Conservation (phyloP, 2,329 filamentous ascomycete genomes). For the Xylaria multiplex region DNA sequence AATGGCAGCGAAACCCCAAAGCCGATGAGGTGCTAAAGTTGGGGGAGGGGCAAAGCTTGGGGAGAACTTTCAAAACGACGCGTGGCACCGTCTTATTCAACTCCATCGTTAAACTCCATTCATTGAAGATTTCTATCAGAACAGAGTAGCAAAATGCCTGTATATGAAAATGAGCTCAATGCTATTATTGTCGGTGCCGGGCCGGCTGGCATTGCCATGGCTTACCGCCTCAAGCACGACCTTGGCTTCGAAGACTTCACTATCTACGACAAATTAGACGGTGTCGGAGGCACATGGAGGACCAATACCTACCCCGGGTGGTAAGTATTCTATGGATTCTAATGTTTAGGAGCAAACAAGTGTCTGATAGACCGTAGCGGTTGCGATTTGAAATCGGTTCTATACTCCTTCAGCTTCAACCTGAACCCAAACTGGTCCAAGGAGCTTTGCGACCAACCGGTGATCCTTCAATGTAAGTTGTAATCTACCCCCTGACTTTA, state of each 20-base stretch:
- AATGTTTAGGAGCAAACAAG: no score
- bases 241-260: slow-evolving; percentile 36
- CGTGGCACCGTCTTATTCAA: neutral
- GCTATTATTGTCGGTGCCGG: slow-evolving; percentile 42
- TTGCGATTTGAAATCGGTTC: neutral
- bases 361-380: neutral
- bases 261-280: slow-evolving; percentile 29
- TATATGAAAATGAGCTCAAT: slow-evolving; percentile 7
- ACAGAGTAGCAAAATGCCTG: neutral
- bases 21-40: no score
- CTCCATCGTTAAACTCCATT: neutral
- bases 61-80: no score
- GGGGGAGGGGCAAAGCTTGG: no score
- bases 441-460: slow-evolving; percentile 8
- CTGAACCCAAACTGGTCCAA: slow-evolving; percentile 8
- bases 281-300: slow-evolving; percentile 32
- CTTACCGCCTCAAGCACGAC: slow-evolving; percentile 30
- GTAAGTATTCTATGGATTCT: slow-evolving; percentile 2
- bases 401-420: slow-evolving; percentile 7
- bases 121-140: neutral
- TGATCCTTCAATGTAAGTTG: slow-evolving; percentile 6
- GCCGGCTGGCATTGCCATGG: slow-evolving; percentile 36
- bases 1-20: no score
- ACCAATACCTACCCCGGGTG: slow-evolving; percentile 35
- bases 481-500: neutral